A percentile compares a stretch with the other conserved stretches of the same genome.
Conservation (phyloP, 192 early-diverging fungal species). For the Entomortierella lignicola region DNA sequence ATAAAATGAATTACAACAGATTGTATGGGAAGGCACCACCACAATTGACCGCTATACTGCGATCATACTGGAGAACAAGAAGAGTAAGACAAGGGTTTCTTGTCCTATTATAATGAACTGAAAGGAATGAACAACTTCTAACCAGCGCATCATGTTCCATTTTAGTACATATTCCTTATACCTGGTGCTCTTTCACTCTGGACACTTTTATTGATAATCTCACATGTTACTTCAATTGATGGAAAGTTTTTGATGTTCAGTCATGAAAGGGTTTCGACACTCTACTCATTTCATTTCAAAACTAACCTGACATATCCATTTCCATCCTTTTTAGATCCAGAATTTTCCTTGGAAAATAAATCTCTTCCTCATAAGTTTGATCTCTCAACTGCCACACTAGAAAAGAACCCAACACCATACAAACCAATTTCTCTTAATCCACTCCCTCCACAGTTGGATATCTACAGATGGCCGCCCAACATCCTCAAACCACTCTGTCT, state of each 20-base stretch:
- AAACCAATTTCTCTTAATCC: slow-evolving; percentile 18
- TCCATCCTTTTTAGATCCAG: slow-evolving; percentile 6
- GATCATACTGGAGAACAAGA: slow-evolving; percentile 6
- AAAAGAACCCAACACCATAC: slow-evolving; percentile 3
- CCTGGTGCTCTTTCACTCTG: neutral
- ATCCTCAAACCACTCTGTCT: slow-evolving; percentile 15
- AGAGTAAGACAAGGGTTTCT: neutral
- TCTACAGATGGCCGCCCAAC: slow-evolving; percentile 12
- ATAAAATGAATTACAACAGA: neutral
- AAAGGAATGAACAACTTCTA: neutral
- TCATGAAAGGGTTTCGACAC: neutral
- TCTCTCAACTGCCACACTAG: neutral
- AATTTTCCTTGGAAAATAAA: slow-evolving; percentile 4
- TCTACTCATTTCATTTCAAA: neutral
- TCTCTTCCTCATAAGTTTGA: neutral
- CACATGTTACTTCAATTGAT: neutral
- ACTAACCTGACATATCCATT: neutral
- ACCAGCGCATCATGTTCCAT: no score
- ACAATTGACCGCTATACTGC: neutral
- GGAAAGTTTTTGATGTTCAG: neutral
- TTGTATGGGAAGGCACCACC: neutral
- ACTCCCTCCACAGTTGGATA: neutral
- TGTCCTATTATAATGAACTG: neutral
- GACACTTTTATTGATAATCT: slow-evolving; percentile 4
- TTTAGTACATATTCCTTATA: slow-evolving; percentile 4